Evolutionary conservation across 2,329 filamentous ascomycete genomes (phyloP).

Genomic region (Gaeumannomyces tritici): DNA sequence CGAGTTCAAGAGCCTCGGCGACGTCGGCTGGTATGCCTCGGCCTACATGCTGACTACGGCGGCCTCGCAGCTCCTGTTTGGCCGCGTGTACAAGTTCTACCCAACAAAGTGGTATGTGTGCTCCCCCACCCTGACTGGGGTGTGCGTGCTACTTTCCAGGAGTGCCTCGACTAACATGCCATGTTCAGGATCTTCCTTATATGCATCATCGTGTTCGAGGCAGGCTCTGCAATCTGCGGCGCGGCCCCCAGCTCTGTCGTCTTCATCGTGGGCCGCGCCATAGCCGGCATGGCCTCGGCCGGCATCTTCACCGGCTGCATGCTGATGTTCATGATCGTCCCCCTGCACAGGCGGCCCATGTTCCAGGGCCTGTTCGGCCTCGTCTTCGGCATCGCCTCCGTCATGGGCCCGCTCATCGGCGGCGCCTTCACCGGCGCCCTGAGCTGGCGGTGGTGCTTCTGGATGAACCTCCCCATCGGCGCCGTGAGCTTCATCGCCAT

Average conservation of each 20-base stretch:
- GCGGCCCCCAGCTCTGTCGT: conserved; percentile 40
- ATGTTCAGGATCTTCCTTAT: conserved; percentile 30
- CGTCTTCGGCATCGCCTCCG: conserved; percentile 44
- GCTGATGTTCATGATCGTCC: conserved; percentile 48
- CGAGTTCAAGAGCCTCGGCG: conserved; percentile 45
- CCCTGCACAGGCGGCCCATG: conserved; percentile 48
- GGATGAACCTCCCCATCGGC: conserved; percentile 48
- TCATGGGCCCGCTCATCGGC: conserved; percentile 43
- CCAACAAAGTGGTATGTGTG: conserved; percentile 31
- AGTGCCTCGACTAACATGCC: background rate
- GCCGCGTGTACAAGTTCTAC: conserved; percentile 45
- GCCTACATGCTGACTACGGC: conserved; percentile 51
- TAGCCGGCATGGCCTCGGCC: conserved; percentile 45
- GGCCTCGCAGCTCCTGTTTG: conserved; percentile 43
- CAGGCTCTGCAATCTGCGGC: conserved; percentile 45
- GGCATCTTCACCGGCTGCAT: conserved; percentile 49
- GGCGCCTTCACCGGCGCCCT: conserved; percentile 39
- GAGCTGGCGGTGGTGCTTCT: conserved; percentile 50
- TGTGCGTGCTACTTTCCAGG: background rate
- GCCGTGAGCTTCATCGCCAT: conserved; percentile 39
- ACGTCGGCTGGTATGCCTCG: conserved; percentile 56
- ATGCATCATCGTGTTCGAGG: conserved; percentile 41
- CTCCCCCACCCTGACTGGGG: background rate
- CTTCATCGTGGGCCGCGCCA: conserved; percentile 47
- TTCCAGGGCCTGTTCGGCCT: conserved; percentile 47